Percentiles rank a stretch among this genome's conserved stretches.
Evolutionary conservation across 129 eudicot species (phyloP).

Genomic region (Pulicaria dysenterica): DNA sequence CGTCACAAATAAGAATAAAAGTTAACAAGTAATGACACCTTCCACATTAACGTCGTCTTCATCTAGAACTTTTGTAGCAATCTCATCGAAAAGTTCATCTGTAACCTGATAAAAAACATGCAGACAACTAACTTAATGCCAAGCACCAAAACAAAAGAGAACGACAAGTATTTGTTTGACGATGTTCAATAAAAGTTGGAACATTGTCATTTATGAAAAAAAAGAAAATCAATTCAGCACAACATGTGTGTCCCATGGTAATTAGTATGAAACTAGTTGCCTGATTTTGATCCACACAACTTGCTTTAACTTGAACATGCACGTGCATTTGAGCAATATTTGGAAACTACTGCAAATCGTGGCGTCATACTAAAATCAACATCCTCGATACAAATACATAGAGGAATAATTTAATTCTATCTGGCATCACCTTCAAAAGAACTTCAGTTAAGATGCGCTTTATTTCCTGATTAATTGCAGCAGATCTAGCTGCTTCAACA

Average conservation of each 20-base stretch:
- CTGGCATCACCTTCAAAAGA: slow-evolving; percentile 69
- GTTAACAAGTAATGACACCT: slow-evolving; percentile 39
- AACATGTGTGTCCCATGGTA: slow-evolving; percentile 9
- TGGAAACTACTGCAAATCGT: not conserved
- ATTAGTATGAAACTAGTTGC: not conserved
- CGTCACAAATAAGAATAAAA: not conserved
- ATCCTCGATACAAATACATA: not conserved
- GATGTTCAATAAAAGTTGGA: no score
- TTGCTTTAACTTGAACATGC: not conserved
- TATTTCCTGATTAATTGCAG: slow-evolving; percentile 90
- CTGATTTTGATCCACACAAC: not conserved
- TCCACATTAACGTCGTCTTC: slow-evolving; percentile 63
- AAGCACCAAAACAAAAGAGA: slow-evolving; percentile 13
- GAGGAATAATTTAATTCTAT: slow-evolving; percentile 18
- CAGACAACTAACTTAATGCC: slow-evolving; percentile 24
- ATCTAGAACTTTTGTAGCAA: slow-evolving; percentile 83
- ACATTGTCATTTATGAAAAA: not conserved
- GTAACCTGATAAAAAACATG: slow-evolving; percentile 70
- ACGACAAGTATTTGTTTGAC: not conserved
- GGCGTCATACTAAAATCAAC: not conserved
- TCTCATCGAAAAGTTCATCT: slow-evolving; percentile 95
- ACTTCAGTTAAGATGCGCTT: slow-evolving; percentile 92
- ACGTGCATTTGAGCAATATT: not conserved
- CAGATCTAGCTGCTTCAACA: slow-evolving; percentile 87
- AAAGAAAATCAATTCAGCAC: not conserved